phyloP scores from a whole-genome alignment of 1,284 basidiomycete species.

The Flammula alnicola region DNA sequence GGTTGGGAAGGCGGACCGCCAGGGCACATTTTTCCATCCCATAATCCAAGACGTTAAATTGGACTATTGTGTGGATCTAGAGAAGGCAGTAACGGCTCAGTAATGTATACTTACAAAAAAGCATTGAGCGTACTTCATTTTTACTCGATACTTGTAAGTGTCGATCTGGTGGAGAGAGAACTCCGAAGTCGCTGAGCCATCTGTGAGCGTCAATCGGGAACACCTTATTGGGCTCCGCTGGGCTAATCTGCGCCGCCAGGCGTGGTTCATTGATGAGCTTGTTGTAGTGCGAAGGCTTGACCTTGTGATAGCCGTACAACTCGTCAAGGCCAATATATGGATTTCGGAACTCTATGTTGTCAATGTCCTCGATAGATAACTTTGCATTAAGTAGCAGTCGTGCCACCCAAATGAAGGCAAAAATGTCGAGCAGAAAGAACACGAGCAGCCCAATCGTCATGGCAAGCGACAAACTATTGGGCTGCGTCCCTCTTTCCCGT shows the following conservation, averaged over 20 bases:
- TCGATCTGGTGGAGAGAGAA: conserved; percentile 31
- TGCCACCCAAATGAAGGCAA: conserved; percentile 21
- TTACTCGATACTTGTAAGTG: conserved; percentile 27
- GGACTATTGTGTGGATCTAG: conserved; percentile 30
- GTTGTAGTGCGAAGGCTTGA: conserved; percentile 24
- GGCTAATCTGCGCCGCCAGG: conserved; percentile 27
- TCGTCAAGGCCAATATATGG: conserved; percentile 32
- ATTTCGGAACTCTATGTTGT: conserved; percentile 28
- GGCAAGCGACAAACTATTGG: conserved; percentile 4
- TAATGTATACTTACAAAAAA: neutral
- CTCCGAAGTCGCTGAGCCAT: conserved; percentile 32
- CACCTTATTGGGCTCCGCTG: conserved; percentile 23
- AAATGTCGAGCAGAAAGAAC: conserved; percentile 24
- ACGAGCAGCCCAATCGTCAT: conserved; percentile 13
- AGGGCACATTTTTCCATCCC: conserved; percentile 33
- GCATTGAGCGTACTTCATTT: conserved; percentile 16
- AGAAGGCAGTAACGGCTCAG: conserved; percentile 1
- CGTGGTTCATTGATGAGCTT: conserved; percentile 29
- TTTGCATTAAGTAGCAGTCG: conserved; percentile 18
- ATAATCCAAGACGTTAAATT: conserved; percentile 32
- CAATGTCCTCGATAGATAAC: conserved; percentile 5
- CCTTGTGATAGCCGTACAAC: conserved; percentile 21
- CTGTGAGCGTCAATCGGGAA: conserved; percentile 29
- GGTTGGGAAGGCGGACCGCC: conserved; percentile 26
- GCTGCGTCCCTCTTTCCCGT: neutral